A percentile compares a stretch with the other conserved stretches of the same genome.
Evolutionary conservation across 805 yeast species (phyloP).

Genomic region (Ogataea allantospora): DNA sequence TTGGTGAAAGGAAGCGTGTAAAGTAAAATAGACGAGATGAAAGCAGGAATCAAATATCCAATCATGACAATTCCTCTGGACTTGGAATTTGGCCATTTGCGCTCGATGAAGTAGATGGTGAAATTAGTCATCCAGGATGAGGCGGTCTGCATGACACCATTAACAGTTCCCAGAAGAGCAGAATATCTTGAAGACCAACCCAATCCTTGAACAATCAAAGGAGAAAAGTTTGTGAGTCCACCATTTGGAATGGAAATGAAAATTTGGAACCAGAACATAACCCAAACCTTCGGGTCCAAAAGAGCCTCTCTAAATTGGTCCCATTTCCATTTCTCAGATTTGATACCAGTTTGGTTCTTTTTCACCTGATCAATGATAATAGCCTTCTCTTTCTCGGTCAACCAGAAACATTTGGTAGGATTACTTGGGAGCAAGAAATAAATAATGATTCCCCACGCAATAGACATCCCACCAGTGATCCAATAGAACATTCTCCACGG

Average conservation of each 20-base stretch:
- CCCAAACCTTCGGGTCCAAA: conserved; percentile 50
- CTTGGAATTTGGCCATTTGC: conserved; percentile 37
- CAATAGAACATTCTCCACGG: conserved; percentile 64
- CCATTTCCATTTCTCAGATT: conserved; percentile 51
- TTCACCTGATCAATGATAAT: conserved; percentile 56
- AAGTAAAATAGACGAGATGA: conserved; percentile 31
- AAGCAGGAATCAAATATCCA: conserved; percentile 28
- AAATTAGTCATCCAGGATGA: conserved; percentile 33
- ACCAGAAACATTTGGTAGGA: conserved; percentile 52
- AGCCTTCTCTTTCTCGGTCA: conserved; percentile 45
- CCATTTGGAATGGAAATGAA: conserved; percentile 57
- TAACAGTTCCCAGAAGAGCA: conserved; percentile 37
- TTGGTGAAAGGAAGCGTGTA: conserved; percentile 30
- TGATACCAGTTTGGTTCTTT: conserved; percentile 59
- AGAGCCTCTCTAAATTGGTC: conserved; percentile 57
- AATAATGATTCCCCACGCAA: conserved; percentile 45
- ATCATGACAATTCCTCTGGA: conserved; percentile 27
- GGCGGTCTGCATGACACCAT: conserved; percentile 33
- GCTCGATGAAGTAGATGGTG: conserved; percentile 51
- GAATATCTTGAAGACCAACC: conserved; percentile 31
- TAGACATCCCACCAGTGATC: conserved; percentile 57
- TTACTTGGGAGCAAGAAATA: conserved; percentile 47
- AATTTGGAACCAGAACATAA: conserved; percentile 44
- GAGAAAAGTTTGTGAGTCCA: conserved; percentile 50
- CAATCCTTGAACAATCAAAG: conserved; percentile 35